Evolutionary conservation across 345 rosid species (phyloP).

Genomic region (Hibiscus mutabilis): DNA sequence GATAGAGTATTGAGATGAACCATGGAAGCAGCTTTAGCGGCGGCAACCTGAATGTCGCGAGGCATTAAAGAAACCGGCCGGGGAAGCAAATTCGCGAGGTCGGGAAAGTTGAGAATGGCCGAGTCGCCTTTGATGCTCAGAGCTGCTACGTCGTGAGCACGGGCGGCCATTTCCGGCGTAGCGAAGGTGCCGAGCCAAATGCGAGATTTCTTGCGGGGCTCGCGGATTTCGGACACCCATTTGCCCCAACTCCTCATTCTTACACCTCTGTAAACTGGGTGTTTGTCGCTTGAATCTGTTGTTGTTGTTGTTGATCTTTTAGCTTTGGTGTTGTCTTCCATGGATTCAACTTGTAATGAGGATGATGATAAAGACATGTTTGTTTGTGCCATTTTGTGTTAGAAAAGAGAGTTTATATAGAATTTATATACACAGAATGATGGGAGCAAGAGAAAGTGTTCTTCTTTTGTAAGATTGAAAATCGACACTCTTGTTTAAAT

Average conservation of each 20-base stretch:
- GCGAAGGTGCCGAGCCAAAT: constrained; percentile 85
- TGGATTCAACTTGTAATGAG: not conserved
- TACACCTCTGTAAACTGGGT: constrained; percentile 24
- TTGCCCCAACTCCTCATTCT: constrained; percentile 94
- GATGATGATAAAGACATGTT: not conserved
- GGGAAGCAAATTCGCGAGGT: constrained; percentile 50
- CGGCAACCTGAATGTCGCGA: constrained; percentile 49
- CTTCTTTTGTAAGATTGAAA: not conserved
- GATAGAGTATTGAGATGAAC: constrained; percentile 6
- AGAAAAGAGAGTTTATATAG: not conserved
- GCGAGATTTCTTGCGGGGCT: constrained; percentile 83
- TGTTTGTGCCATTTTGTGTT: not conserved
- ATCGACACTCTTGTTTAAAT: not conserved
- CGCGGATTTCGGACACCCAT: constrained; percentile 97
- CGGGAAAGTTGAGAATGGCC: constrained; percentile 30
- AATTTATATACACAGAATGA: not conserved
- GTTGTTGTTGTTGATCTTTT: not conserved
- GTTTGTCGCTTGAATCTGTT: constrained; percentile 26
- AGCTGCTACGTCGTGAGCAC: constrained; percentile 97
- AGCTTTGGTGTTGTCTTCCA: not conserved
- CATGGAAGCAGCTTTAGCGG: constrained; percentile 64
- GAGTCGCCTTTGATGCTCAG: constrained; percentile 70
- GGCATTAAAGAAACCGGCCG: constrained; percentile 72
- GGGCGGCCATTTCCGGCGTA: constrained; percentile 91
- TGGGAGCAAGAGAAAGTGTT: not conserved